Percentiles rank a stretch among this genome's conserved stretches.
phyloP scores from a whole-genome alignment of 108 stramenopile genomes.

The Bacterosira constricta region DNA sequence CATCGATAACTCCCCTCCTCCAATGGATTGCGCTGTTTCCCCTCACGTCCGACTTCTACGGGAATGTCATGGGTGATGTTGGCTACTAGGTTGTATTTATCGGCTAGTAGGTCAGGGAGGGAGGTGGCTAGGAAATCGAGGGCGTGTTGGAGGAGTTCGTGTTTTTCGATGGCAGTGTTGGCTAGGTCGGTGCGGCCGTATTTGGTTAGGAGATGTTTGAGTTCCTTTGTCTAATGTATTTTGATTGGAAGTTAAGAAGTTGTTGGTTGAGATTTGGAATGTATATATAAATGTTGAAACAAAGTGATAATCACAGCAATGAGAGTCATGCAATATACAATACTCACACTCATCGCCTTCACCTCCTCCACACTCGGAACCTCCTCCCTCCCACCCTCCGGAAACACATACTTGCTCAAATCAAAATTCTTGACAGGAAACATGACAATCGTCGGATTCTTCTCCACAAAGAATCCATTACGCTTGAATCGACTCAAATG shows the following conservation, averaged over 20 bases:
- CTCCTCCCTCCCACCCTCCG: conserved; percentile 25
- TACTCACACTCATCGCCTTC: conserved; percentile 70
- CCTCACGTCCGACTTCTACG: conserved; percentile 82
- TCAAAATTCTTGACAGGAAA: conserved; percentile 98
- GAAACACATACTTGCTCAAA: conserved; percentile 77
- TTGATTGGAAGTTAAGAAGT: too few relatives aligned
- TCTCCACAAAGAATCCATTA: conserved; percentile 92
- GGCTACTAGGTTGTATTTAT: conserved; percentile 97
- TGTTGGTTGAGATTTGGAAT: too few relatives aligned
- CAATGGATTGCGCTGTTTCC: conserved; percentile 71
- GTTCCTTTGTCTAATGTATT: conserved; percentile 56
- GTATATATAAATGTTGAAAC: too few relatives aligned
- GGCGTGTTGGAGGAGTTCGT: conserved; percentile 72
- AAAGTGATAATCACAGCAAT: too few relatives aligned
- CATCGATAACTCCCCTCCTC: conserved; percentile 90
- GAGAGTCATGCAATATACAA: not conserved
- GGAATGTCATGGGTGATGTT: conserved; percentile 93
- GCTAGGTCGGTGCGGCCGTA: conserved; percentile 66
- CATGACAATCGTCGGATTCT: conserved; percentile 98
- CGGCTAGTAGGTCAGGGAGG: conserved; percentile 72
- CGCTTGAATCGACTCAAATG: conserved; percentile 92
- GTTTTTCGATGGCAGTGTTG: conserved; percentile 62
- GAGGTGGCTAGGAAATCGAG: conserved; percentile 73
- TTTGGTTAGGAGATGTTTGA: conserved; percentile 69
- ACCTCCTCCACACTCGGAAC: conserved; percentile 78